Percentiles rank a stretch among this genome's conserved stretches.
These are phyloP conservation scores for Heritiera fomes DNA, from an alignment of 345 rosid species.

Conservation along the genomic window DNA sequence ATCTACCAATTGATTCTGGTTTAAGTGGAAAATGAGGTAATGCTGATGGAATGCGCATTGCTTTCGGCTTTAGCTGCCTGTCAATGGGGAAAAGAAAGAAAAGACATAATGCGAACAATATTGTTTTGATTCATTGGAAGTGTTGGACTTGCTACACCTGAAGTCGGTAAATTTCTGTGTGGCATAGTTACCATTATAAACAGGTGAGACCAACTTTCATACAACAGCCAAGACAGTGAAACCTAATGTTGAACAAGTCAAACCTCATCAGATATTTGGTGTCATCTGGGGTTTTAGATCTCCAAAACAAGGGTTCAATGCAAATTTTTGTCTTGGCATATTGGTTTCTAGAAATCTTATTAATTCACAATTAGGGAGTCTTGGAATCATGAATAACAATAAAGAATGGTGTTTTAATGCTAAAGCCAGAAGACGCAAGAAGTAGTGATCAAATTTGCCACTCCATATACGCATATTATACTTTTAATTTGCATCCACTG, in stretches of 20 bases:
- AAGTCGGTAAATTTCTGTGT: background rate
- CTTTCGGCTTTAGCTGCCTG: background rate
- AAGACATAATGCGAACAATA: background rate
- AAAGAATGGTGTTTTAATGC: background rate
- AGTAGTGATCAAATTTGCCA: background rate
- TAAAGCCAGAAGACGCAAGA: background rate
- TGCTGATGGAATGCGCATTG: background rate
- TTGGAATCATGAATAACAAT: background rate
- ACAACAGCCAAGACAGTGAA: background rate
- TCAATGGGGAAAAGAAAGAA: background rate
- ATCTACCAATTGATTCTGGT: background rate
- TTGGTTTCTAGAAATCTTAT: background rate
- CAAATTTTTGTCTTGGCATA: background rate
- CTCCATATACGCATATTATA: background rate
- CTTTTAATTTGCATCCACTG: background rate
- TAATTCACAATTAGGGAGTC: too few relatives aligned
- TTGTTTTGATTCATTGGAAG: conserved; percentile 5
- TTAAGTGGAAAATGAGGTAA: background rate
- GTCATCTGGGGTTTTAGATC: background rate
- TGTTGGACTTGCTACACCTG: background rate
- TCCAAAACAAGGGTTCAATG: background rate
- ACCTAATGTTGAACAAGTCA: background rate
- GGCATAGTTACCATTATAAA: background rate
- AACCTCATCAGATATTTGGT: background rate
- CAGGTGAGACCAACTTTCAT: background rate